Conservation (phyloP, 768 basidiomycete genomes). For the Hortiboletus flavorubellus region DNA sequence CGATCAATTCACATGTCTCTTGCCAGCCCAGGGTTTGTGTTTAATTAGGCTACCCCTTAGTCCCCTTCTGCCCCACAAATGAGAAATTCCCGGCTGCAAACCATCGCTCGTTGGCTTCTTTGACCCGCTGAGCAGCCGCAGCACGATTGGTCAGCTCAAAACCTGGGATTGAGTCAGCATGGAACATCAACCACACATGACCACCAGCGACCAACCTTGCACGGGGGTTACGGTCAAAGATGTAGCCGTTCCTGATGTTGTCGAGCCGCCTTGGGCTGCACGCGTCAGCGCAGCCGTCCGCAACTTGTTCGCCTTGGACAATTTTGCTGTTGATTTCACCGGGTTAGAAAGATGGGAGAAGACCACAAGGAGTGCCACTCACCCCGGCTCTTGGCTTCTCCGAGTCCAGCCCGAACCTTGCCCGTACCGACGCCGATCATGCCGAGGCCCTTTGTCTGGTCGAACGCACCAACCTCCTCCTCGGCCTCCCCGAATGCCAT, state of each 20-base stretch:
- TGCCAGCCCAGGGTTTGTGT: neutral
- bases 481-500: slow-evolving; percentile 95
- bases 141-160: slow-evolving; percentile 94
- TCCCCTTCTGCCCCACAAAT: slow-evolving; percentile 60
- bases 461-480: slow-evolving; percentile 94
- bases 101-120: slow-evolving; percentile 97
- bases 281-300: slow-evolving; percentile 81
- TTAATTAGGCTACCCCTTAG: slow-evolving; percentile 19
- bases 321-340: slow-evolving; percentile 62
- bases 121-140: slow-evolving; percentile 80
- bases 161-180: slow-evolving; percentile 38
- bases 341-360: neutral
- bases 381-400: slow-evolving; percentile 92
- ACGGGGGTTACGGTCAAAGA: slow-evolving; percentile 93
- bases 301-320: slow-evolving; percentile 92
- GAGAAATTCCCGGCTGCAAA: slow-evolving; percentile 86
- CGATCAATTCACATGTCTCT: neutral
- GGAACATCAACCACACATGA: neutral
- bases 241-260: slow-evolving; percentile 80
- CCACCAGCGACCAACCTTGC: slow-evolving; percentile 57
- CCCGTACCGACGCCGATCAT: slow-evolving; percentile 92
- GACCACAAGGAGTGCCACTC: slow-evolving; percentile 21
- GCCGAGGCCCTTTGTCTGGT: slow-evolving; percentile 96
- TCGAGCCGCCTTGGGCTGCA: slow-evolving; percentile 55
- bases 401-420: slow-evolving; percentile 82